Evolutionary conservation across 2,329 filamentous ascomycete genomes (phyloP), one percentile per base, ranked within the genome.

Genomic region (Aspergillus fumigatiaffinis): DNA sequence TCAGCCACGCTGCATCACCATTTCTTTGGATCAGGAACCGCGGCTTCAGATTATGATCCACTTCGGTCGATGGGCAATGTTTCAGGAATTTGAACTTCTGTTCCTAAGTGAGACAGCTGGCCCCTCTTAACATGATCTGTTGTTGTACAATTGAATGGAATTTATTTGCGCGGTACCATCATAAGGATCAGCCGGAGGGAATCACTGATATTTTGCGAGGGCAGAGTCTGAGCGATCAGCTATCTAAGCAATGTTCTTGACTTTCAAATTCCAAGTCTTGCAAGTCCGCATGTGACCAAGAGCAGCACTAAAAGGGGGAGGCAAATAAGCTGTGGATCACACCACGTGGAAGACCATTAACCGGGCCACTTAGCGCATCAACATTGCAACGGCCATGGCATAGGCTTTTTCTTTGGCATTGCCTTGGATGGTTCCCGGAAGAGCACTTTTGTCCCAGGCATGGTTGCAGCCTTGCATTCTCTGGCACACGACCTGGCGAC

Each of bases 371-470:
- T 46, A 44, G n/a, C 50, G 55, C n/a, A 28, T 53, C 56, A 72
- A 55, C 63, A 73, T 64, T 12, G 72, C 61, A 48, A 73, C 62
- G 2, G 67, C 71, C 56, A 75, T 53, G 1, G 56, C 57, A 60
- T 77, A 76, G 12, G 70, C 69, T 55, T 69, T 68, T 25, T 74
- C 68, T 54, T 67, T 72, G n/a, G 66, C 68, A 51, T 66, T 55
- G 23, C 58, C 61, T 48, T 72, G 58, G 47, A 66, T 57, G 10
- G 68, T 68, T 25, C 68, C 72, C 28, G 64, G 55, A 49, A 53
- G 56, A 6, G 65, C 60, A n/a, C 53, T 61, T 58, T 77, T 75
- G 54, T 78, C 74, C 65, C 71, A 77, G n/a, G 53, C 75, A 60
- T 79, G 76, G 38, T 63, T 64, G 52, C 72, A 73, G 4, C 65